Conservation (phyloP, 768 basidiomycete species). For the Leccinum imitatum region DNA sequence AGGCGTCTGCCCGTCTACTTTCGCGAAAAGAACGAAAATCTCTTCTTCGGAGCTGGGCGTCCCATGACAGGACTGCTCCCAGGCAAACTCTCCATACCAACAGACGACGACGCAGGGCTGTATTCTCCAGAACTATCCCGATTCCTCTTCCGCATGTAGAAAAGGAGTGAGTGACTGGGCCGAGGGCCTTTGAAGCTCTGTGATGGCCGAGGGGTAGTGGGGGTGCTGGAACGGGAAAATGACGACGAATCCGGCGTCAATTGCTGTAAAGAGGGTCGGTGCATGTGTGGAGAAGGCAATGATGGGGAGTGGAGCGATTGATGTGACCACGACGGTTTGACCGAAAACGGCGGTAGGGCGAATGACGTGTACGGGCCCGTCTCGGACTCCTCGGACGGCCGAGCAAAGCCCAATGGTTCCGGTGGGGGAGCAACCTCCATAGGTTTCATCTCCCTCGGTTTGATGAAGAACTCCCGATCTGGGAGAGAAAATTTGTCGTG, state of each 20-base stretch:
- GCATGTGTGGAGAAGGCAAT: slow-evolving; percentile 20
- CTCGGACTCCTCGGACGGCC: slow-evolving; percentile 35
- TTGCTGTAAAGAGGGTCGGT: slow-evolving; percentile 29
- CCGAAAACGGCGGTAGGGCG: slow-evolving; percentile 28
- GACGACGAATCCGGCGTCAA: slow-evolving; percentile 32
- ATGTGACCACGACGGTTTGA: slow-evolving; percentile 21
- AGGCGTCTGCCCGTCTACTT: slow-evolving; percentile 21
- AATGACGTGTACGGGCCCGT: slow-evolving; percentile 34
- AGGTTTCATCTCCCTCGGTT: slow-evolving; percentile 30
- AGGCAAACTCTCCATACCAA: slow-evolving; percentile 18
- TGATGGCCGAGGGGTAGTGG: slow-evolving; percentile 27
- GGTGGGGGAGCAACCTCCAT: slow-evolving; percentile 30
- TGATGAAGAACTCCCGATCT: slow-evolving; percentile 31
- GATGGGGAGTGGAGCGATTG: slow-evolving; percentile 21
- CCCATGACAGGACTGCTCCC: slow-evolving; percentile 10
- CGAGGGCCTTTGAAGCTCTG: slow-evolving; percentile 29
- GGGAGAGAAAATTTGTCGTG: slow-evolving; percentile 34
- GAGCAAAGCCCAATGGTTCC: slow-evolving; percentile 14
- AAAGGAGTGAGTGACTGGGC: slow-evolving; percentile 27
- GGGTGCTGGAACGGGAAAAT: slow-evolving; percentile 32
- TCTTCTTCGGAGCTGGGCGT: slow-evolving; percentile 20
- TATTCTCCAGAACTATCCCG: slow-evolving; percentile 15
- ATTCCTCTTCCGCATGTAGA: slow-evolving; percentile 34
- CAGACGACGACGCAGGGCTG: slow-evolving; percentile 28
- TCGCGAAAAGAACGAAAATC: slow-evolving; percentile 32